Evolutionary conservation across 192 early-diverging fungal species (phyloP), one percentile per base, ranked within the genome.

Genomic region (Physocladia obscura): DNA sequence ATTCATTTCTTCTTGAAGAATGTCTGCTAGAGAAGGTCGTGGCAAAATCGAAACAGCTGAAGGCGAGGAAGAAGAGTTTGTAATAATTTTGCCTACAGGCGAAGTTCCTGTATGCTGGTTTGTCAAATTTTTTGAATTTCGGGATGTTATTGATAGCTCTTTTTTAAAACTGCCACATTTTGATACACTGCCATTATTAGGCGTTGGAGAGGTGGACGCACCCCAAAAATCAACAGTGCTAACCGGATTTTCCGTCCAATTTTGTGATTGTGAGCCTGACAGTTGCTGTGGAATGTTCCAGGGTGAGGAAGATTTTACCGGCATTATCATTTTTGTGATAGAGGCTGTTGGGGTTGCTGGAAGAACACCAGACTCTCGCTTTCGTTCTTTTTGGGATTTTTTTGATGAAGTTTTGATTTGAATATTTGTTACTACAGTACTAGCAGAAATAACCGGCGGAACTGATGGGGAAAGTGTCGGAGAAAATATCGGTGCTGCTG

Each of bases 1-100:
- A 30, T 24, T 37, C 70, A 63, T 69, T 71, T 74, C 73, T 31
- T 62, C 37, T 49, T 62, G 52, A 48, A 63, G 62, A 32, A 72
- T 78, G 24, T 72, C 69, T 32, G 67, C 63, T 15, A 75, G 32
- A 34, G 70, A 51, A 13, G 60, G 70, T 2, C 57, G 69, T 15
- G 68, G n/a, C n/a, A n/a, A n/a, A n/a, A n/a, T n/a, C n/a, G n/a
- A n/a, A n/a, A n/a, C n/a, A n/a, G n/a, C n/a, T n/a, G n/a, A n/a
- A n/a, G n/a, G n/a, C n/a, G n/a, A n/a, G n/a, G n/a, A n/a, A n/a
- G n/a, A n/a, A n/a, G n/a, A n/a, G n/a, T n/a, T n/a, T n/a, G n/a
- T n/a, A n/a, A n/a, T n/a, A n/a, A n/a, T n/a, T n/a, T n/a, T n/a
- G n/a, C n/a, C n/a, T n/a, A n/a, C n/a, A n/a, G n/a, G n/a, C n/a